Evolutionary conservation across 176 grass and related monocot species (phyloP), one percentile per base, ranked within the genome.

Genomic region (Typha latifolia): DNA sequence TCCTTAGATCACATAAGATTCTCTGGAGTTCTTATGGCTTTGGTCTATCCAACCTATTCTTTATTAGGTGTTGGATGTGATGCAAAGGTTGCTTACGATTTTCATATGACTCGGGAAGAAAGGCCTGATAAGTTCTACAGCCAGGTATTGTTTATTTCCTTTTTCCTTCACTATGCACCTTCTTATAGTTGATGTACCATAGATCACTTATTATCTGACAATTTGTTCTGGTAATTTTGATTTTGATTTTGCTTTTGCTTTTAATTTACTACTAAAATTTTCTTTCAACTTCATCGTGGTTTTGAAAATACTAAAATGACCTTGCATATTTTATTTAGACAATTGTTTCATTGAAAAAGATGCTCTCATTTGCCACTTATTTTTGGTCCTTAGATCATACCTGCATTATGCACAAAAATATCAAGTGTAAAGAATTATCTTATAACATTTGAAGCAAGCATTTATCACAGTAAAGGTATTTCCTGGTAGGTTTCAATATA

Each of bases 1-100:
- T 6, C 8, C 53, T 18, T 6, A 49, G 14, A 1, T 43, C 37
- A 15, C 12, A 37, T 27, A 29, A 5, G 57, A 61, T 47, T 57
- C 12, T 61, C 7, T 66, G 37, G 6, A 75, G 43, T 43, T 48
- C 19, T 34, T 51, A 53, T 47, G 3, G 12, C 9, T 66, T 56
- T 23, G 14, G 10, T 16, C 32, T 3, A n/a, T 48, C 34, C 13
- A 48, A 16, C 51, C 20, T 61, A 48, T 1, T 59, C 73, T 59
- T 8, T 66, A 43, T 37, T 78, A 96, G 92, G 92, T 77, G 82
- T 96, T 64, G 92, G 92, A 72, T 96, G 92, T 78, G 92, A 96
- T 89, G 92, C 92, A 66, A 96, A 91, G 66, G 92, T 96, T 64
- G 92, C 92, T 62, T 91, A 96, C 69, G 88, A 89, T 23, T 91